These are phyloP conservation scores for Onygena corvina DNA, from an alignment of 2,329 filamentous ascomycete species.

Conservation along the genomic window DNA sequence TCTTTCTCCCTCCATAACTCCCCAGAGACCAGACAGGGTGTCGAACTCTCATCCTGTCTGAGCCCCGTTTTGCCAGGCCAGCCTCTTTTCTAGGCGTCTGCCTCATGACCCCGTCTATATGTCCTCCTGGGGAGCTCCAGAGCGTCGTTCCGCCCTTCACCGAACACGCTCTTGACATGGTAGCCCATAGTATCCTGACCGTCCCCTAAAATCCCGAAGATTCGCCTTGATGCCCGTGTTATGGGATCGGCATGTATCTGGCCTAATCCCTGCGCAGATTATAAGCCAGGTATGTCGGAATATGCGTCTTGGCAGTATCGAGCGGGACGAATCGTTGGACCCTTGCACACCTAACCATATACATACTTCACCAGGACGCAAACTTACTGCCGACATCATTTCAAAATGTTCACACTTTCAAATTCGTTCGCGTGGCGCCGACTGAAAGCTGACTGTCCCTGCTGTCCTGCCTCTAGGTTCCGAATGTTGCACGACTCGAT, in stretches of 20 bases:
- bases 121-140: neutral
- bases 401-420: neutral
- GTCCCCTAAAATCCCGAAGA: too few species aligned
- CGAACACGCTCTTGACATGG: neutral
- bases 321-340: neutral
- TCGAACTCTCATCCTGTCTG: constrained; percentile 4
- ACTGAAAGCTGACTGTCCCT: neutral
- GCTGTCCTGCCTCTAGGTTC: neutral
- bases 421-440: neutral
- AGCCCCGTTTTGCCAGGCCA: constrained; percentile 2
- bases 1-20: constrained; percentile 1
- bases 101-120: too few species aligned
- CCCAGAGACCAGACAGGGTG: constrained; percentile 1
- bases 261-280: constrained; percentile 4
- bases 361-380: neutral
- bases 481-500: constrained; percentile 4
- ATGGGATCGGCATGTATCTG: neutral
- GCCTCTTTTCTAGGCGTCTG: too few species aligned
- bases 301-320: constrained; percentile 1
- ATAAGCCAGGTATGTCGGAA: constrained; percentile 2
- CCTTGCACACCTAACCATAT: constrained; percentile 1
- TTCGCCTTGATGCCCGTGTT: constrained; percentile 2
- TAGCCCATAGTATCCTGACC: too few species aligned
- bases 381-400: constrained; percentile 5
- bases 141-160: neutral